Percentiles rank a stretch among this genome's conserved stretches.
Evolutionary conservation across 2,329 filamentous ascomycete genomes (phyloP).

Genomic region (Periconia macrospinosa): DNA sequence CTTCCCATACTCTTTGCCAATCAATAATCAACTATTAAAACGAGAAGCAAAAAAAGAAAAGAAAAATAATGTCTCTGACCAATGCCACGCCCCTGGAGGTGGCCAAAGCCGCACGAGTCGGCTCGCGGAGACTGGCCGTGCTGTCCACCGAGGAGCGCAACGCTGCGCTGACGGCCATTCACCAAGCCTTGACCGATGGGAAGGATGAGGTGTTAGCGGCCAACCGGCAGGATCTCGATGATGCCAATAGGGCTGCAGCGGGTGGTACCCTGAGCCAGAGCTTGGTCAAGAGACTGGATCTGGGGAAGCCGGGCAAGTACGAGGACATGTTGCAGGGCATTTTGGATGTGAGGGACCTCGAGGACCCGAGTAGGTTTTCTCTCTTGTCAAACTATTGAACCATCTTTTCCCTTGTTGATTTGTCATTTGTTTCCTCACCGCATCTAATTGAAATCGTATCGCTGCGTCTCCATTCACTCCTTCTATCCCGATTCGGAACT

Average conservation of each 20-base stretch:
- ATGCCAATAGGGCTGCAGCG: slow-evolving; percentile 72
- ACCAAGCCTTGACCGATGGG: slow-evolving; percentile 70
- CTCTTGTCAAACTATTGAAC: neutral
- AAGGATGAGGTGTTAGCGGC: slow-evolving; percentile 80
- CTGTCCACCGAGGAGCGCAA: slow-evolving; percentile 78
- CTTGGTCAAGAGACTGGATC: slow-evolving; percentile 83
- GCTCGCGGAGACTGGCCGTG: slow-evolving; percentile 81
- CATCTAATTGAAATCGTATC: neutral
- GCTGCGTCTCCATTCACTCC: neutral
- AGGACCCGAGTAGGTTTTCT: slow-evolving; percentile 74
- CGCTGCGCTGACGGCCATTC: slow-evolving; percentile 79
- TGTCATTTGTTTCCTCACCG: too few relatives aligned
- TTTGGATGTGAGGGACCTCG: slow-evolving; percentile 78
- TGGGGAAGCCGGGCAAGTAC: slow-evolving; percentile 86
- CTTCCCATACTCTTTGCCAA: neutral
- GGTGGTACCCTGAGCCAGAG: slow-evolving; percentile 78
- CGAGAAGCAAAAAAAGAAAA: too few relatives aligned
- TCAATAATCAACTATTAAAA: neutral
- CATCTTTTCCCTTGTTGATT: too few relatives aligned
- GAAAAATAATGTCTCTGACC: slow-evolving; percentile 72
- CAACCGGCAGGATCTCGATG: slow-evolving; percentile 79
- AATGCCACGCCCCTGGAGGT: slow-evolving; percentile 78
- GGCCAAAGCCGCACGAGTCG: slow-evolving; percentile 75
- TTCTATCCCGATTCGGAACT: neutral
- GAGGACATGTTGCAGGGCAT: slow-evolving; percentile 98